phyloP scores from a whole-genome alignment of 2,329 filamentous ascomycete genomes.

The Talaromyces sp. region DNA sequence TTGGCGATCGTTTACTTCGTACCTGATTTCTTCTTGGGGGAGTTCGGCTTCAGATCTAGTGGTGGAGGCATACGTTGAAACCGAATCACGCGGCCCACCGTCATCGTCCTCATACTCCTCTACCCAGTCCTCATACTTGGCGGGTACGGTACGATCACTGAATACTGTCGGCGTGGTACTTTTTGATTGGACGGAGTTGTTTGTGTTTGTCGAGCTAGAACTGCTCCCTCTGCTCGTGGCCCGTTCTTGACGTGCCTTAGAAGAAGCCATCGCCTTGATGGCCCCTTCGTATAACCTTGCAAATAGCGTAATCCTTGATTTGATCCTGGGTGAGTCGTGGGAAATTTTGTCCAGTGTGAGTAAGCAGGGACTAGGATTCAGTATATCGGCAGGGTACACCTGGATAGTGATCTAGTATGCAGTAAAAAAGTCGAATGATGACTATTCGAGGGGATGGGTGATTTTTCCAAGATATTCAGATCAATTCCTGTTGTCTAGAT shows the following conservation, averaged over 20 bases:
- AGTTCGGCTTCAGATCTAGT: slow-evolving; percentile 63
- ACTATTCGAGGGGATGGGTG: too few relatives aligned
- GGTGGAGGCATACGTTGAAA: slow-evolving; percentile 80
- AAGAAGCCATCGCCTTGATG: slow-evolving; percentile 30
- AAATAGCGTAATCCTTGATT: not conserved
- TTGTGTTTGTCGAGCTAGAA: slow-evolving; percentile 42
- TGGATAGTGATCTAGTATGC: too few relatives aligned
- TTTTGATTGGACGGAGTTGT: slow-evolving; percentile 40
- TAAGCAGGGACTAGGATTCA: not conserved
- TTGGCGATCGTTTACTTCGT: slow-evolving; percentile 54
- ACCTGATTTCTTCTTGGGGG: slow-evolving; percentile 50
- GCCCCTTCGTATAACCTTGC: not conserved
- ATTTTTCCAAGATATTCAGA: not conserved
- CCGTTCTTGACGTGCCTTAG: slow-evolving; percentile 30
- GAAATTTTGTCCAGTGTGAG: too few relatives aligned
- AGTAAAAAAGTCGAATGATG: not conserved
- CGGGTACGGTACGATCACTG: slow-evolving; percentile 33
- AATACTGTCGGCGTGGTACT: slow-evolving; percentile 45
- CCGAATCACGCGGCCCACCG: slow-evolving; percentile 57
- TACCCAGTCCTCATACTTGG: slow-evolving; percentile 22
- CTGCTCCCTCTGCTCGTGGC: slow-evolving; percentile 30
- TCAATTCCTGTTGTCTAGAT: slow-evolving; percentile 9
- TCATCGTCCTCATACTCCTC: slow-evolving; percentile 6
- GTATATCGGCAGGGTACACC: not conserved
- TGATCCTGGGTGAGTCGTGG: not conserved